Conservation (phyloP, 23 red algal genomes). For the Gracilariopsis chorda region DNA sequence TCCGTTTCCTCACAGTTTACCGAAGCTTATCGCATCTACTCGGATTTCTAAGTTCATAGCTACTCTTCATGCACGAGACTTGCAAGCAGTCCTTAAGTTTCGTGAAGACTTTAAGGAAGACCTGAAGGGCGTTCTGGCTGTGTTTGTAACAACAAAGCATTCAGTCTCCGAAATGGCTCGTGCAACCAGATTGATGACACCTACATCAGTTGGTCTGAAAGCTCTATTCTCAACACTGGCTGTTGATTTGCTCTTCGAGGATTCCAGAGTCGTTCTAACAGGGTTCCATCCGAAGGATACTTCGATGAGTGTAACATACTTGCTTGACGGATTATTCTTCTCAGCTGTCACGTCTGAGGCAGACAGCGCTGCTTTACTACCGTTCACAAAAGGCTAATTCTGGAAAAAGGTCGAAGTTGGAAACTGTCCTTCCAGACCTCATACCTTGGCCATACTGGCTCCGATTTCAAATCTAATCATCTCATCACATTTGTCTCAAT, state of each 20-base stretch:
- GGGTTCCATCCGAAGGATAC: conserved; percentile 61
- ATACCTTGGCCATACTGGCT: no score
- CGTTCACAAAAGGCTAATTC: no score
- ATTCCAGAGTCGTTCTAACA: conserved; percentile 26
- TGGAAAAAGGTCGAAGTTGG: no score
- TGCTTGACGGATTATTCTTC: conserved; percentile 52
- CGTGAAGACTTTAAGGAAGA: conserved; percentile 58
- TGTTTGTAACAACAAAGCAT: conserved; percentile 27
- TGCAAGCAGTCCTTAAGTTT: conserved; percentile 52
- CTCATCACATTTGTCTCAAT: no score
- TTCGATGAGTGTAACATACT: conserved; percentile 30
- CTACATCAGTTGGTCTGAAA: neutral
- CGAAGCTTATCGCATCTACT: conserved; percentile 44
- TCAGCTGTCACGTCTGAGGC: conserved; percentile 59
- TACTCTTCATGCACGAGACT: conserved; percentile 19
- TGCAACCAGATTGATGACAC: neutral
- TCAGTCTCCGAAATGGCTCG: conserved; percentile 55
- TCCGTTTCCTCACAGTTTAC: neutral
- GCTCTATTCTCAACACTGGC: conserved; percentile 45
- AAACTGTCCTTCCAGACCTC: no score
- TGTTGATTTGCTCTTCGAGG: conserved; percentile 44
- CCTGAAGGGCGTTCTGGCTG: conserved; percentile 31
- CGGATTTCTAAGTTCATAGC: conserved; percentile 40
- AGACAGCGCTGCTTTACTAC: conserved; percentile 48
- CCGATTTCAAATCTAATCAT: no score